Conservation (phyloP, 2,329 filamentous ascomycete genomes). For the Colletotrichum chrysophilum region DNA sequence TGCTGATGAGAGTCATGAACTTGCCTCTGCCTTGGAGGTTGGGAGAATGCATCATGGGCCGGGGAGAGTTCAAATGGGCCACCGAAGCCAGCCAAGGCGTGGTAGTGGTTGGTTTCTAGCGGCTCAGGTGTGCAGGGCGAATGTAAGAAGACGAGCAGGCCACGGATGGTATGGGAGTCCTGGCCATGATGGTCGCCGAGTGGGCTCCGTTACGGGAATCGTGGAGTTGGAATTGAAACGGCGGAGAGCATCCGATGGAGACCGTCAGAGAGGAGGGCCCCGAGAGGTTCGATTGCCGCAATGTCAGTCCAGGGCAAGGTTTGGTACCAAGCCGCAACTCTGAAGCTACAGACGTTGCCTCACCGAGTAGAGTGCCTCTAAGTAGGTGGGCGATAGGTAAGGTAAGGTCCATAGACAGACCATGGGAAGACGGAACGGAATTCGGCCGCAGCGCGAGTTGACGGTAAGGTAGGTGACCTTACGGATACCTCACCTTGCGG, state of each 20-base stretch:
- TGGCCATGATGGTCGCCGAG: not conserved
- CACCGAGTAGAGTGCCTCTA: not conserved
- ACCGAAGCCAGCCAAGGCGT: not conserved
- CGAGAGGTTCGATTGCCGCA: not conserved
- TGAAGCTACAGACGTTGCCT: not conserved
- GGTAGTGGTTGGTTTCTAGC: not conserved
- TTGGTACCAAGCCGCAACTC: not conserved
- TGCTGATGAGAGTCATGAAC: slow-evolving; percentile 2
- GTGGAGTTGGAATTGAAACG: slow-evolving; percentile 8
- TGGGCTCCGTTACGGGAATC: not conserved
- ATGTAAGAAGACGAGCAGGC: not conserved
- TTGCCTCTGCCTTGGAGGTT: slow-evolving; percentile 14
- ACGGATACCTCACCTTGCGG: not conserved
- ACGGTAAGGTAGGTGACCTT: not conserved
- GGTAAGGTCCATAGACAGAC: not conserved
- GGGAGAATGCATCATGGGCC: not conserved
- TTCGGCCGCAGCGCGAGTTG: not conserved
- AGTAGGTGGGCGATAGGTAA: not conserved
- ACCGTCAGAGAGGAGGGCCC: not conserved
- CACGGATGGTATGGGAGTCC: slow-evolving; percentile 2
- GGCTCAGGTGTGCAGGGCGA: slow-evolving; percentile 6
- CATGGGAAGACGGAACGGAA: not conserved
- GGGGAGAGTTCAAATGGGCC: not conserved
- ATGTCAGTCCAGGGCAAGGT: not conserved
- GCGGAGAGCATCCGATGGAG: not conserved